Percentiles rank a stretch among this genome's conserved stretches.
Conservation (phyloP, 75 land plant genomes). For the Cryptomeria japonica region DNA sequence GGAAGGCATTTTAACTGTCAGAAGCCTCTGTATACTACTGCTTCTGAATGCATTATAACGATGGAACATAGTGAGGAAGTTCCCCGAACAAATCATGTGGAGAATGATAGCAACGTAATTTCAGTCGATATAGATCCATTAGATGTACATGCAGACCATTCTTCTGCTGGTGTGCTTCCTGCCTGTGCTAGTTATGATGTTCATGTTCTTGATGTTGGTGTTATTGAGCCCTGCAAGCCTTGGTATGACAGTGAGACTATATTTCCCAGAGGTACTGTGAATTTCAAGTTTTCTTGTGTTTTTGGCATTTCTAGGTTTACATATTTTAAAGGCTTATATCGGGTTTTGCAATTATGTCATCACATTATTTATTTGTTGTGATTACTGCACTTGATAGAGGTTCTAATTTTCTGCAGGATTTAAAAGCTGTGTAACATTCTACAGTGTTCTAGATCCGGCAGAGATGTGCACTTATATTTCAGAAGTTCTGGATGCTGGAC, state of each 20-base stretch:
- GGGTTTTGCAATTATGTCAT: neutral
- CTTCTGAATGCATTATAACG: neutral
- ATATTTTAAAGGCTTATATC: neutral
- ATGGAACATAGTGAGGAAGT: neutral
- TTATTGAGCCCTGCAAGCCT: conserved; percentile 23
- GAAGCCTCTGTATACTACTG: neutral
- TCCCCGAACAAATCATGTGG: neutral
- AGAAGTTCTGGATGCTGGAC: conserved; percentile 85
- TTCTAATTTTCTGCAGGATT: conserved; percentile 54
- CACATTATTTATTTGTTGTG: neutral
- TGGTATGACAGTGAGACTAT: conserved; percentile 44
- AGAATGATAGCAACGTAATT: neutral
- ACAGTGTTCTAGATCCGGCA: conserved; percentile 52
- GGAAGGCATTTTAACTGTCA: neutral
- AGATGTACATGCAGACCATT: neutral
- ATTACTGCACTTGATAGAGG: neutral
- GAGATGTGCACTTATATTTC: conserved; percentile 66
- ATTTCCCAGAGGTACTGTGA: conserved; percentile 42
- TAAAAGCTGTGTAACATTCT: conserved; percentile 64
- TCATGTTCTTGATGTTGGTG: conserved; percentile 27
- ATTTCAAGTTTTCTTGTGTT: neutral
- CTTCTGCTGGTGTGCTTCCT: neutral
- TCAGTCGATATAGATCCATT: neutral
- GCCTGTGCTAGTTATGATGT: conserved; percentile 16
- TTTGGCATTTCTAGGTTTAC: neutral